These are phyloP conservation scores for Euphrasia confusa DNA, from an alignment of 257 asterid species.

Conservation along the genomic window DNA sequence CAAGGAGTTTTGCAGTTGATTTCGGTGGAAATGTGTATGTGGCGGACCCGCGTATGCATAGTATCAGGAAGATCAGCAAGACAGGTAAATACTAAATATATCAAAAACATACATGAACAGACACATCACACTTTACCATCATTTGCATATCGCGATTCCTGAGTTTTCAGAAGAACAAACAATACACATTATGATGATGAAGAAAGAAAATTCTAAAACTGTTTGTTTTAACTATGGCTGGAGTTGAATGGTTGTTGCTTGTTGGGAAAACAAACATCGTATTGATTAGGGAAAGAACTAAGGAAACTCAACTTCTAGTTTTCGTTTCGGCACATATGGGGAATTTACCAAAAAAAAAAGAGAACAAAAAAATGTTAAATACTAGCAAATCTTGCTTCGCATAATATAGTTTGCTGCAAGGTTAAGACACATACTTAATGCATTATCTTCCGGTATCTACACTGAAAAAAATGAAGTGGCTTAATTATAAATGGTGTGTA, in stretches of 20 bases:
- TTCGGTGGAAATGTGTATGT: conserved; percentile 67
- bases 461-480: background rate
- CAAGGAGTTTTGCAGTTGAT: conserved; percentile 73
- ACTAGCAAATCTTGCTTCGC: background rate
- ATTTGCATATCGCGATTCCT: background rate
- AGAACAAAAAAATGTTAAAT: background rate
- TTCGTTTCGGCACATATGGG: background rate
- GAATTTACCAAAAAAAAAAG: background rate
- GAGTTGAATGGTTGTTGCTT: background rate
- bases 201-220: background rate
- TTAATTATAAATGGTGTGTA: conserved; percentile 2
- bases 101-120: conserved; percentile 1
- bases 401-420: background rate
- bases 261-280: background rate
- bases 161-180: background rate
- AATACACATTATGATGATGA: background rate
- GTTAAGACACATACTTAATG: background rate
- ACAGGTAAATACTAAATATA: conserved; percentile 38
- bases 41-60: conserved; percentile 57
- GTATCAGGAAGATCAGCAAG: conserved; percentile 65
- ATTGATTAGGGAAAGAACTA: background rate
- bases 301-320: background rate
- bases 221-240: background rate
- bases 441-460: background rate
- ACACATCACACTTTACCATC: background rate